A percentile compares a stretch with the other conserved stretches of the same genome.
Evolutionary conservation across 78 protist genomes (phyloP).

Genomic region (Carpediemonas membranifera): DNA sequence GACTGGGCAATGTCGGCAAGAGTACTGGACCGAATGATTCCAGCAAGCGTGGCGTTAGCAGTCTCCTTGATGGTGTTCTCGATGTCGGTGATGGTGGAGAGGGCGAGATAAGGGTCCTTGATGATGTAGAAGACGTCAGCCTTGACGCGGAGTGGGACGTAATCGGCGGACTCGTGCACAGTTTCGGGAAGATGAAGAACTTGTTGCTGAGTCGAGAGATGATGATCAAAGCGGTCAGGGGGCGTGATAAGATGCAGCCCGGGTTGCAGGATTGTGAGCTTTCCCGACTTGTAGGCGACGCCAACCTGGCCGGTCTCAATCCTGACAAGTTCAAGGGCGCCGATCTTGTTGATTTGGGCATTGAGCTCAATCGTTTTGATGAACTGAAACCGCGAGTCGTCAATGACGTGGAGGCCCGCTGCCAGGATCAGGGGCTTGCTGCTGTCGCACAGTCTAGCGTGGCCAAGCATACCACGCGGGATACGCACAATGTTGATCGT

Average conservation of each 20-base stretch:
- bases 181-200: slow-evolving; percentile 4
- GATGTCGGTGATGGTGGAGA: not conserved
- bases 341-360: no score
- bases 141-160: slow-evolving; percentile 4
- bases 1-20: slow-evolving; percentile 14
- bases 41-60: slow-evolving; percentile 10
- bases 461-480: no score
- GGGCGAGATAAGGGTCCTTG: not conserved
- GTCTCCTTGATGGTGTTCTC: slow-evolving; percentile 6
- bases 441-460: no score
- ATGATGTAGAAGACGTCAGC: slow-evolving; percentile 11
- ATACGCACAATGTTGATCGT: no score
- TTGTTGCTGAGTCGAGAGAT: slow-evolving; percentile 7
- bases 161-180: slow-evolving; percentile 15
- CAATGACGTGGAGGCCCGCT: no score
- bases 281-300: not conserved
- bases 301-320: slow-evolving; percentile 3
- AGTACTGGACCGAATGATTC: slow-evolving; percentile 12
- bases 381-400: no score
- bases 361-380: no score
- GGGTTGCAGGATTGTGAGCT: not conserved
- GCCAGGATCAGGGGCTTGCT: no score
- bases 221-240: slow-evolving; percentile 4
- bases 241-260: slow-evolving; percentile 6
- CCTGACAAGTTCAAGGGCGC: not conserved